A percentile compares a stretch with the other conserved stretches of the same genome.
These are phyloP conservation scores for Iodosphaeria phyllophila DNA, from an alignment of 2,329 filamentous ascomycete species.

Conservation along the genomic window DNA sequence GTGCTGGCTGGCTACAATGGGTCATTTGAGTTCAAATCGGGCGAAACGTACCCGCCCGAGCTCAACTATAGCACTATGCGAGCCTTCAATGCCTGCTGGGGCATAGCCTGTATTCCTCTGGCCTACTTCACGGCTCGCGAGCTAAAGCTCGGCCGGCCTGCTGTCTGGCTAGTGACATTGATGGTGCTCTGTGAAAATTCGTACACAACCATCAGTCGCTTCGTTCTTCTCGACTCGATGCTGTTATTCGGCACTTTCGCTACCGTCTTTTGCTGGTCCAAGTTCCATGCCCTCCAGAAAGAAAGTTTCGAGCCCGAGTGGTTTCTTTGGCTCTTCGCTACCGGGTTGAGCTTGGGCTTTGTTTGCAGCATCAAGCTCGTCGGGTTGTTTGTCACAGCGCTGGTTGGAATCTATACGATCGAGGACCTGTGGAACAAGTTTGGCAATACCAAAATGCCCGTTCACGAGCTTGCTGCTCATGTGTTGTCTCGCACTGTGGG, in stretches of 20 bases:
- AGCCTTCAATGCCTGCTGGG: slow-evolving; percentile 89
- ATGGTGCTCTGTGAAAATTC: slow-evolving; percentile 99
- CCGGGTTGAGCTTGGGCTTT: slow-evolving; percentile 87
- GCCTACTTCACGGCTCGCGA: slow-evolving; percentile 92
- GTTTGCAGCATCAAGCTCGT: slow-evolving; percentile 99
- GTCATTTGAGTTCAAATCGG: slow-evolving; percentile 98
- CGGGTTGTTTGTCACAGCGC: slow-evolving; percentile 82
- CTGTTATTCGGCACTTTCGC: slow-evolving; percentile 96
- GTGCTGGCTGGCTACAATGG: slow-evolving; percentile 97
- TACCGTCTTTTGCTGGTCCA: slow-evolving; percentile 91
- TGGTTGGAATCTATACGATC: slow-evolving; percentile 87
- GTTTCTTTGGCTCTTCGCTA: slow-evolving; percentile 89
- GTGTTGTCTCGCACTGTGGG: slow-evolving; percentile 64
- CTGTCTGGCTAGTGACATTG: slow-evolving; percentile 86
- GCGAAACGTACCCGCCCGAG: slow-evolving; percentile 83
- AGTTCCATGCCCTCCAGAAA: slow-evolving; percentile 77
- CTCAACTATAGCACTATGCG: slow-evolving; percentile 98
- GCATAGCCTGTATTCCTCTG: slow-evolving; percentile 77
- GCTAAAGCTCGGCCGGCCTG: slow-evolving; percentile 66
- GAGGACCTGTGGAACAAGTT: slow-evolving; percentile 99
- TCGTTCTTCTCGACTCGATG: slow-evolving; percentile 98
- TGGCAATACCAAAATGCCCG: slow-evolving; percentile 77
- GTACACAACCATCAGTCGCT: slow-evolving; percentile 95
- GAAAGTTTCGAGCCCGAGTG: slow-evolving; percentile 80
- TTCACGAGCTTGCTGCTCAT: slow-evolving; percentile 48